phyloP scores from a whole-genome alignment of 2,329 filamentous ascomycete species.

The Sclerotinia glacialis region DNA sequence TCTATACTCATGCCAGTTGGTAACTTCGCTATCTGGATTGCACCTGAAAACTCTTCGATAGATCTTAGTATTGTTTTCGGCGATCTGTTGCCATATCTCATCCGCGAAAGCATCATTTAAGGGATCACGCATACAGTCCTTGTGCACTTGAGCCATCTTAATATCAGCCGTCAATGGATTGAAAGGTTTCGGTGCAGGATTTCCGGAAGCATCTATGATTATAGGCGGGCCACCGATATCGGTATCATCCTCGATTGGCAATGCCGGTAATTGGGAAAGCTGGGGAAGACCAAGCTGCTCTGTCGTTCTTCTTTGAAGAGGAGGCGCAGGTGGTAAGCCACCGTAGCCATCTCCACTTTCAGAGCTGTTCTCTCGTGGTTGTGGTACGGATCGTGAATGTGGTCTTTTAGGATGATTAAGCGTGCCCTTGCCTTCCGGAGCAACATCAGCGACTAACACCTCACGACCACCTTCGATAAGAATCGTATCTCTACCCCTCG shows the following conservation, averaged over 20 bases:
- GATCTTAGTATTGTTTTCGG: constrained; percentile 92
- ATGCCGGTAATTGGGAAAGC: constrained; percentile 65
- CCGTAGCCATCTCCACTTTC: constrained; percentile 44
- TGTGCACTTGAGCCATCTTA: constrained; percentile 68
- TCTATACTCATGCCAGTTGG: constrained; percentile 83
- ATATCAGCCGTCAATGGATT: constrained; percentile 65
- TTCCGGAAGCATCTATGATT: constrained; percentile 52
- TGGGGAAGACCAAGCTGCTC: constrained; percentile 66
- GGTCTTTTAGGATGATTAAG: constrained; percentile 50
- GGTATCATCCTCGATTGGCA: constrained; percentile 71
- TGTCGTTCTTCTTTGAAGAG: constrained; percentile 58
- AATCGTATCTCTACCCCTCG: constrained; percentile 67
- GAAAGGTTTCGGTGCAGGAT: constrained; percentile 45
- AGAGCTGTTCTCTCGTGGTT: constrained; percentile 23
- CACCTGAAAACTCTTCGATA: constrained; percentile 93
- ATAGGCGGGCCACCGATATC: constrained; percentile 77
- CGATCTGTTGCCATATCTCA: constrained; percentile 82
- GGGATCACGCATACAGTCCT: constrained; percentile 94
- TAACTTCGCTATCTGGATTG: constrained; percentile 93
- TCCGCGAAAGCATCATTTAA: constrained; percentile 78
- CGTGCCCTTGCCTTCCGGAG: constrained; percentile 62
- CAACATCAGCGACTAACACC: constrained; percentile 63
- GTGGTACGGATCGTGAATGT: constrained; percentile 37
- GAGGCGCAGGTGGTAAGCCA: constrained; percentile 57
- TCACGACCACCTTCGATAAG: constrained; percentile 66